Conservation (phyloP, 345 rosid genomes). For the Acer yangbiense region DNA sequence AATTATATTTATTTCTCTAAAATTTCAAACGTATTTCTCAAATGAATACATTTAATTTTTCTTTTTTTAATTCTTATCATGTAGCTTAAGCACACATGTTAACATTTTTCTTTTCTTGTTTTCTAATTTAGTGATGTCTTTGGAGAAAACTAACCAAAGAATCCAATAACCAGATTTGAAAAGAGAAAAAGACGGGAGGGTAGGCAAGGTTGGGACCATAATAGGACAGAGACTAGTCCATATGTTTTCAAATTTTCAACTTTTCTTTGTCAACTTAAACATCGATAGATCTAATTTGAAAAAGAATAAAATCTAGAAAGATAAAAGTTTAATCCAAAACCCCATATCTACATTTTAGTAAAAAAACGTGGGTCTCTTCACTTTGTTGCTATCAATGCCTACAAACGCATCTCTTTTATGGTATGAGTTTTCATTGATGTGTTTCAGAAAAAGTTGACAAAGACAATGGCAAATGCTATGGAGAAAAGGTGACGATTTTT, state of each 20-base stretch:
- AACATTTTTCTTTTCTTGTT: no score
- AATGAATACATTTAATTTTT: no score
- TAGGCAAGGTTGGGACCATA: neutral
- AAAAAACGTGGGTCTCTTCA: neutral
- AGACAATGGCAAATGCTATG: no score
- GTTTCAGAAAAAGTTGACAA: no score
- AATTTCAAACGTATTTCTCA: no score
- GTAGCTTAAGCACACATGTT: no score
- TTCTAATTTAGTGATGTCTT: neutral
- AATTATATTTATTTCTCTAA: no score
- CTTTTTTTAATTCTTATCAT: no score
- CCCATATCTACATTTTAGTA: neutral
- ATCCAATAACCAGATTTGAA: neutral
- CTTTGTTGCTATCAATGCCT: neutral
- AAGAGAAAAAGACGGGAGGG: neutral
- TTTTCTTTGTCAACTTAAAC: conserved; percentile 8
- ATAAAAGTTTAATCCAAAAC: neutral
- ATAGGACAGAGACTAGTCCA: neutral
- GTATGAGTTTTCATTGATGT: neutral
- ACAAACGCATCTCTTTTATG: conserved; percentile 7
- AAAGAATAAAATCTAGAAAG: neutral
- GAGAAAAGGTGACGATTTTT: no score
- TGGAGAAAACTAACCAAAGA: neutral
- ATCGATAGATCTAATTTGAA: neutral
- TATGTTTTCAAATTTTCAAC: neutral